phyloP scores from a whole-genome alignment of 2,329 filamentous ascomycete species.

The Penicillium palitans region DNA sequence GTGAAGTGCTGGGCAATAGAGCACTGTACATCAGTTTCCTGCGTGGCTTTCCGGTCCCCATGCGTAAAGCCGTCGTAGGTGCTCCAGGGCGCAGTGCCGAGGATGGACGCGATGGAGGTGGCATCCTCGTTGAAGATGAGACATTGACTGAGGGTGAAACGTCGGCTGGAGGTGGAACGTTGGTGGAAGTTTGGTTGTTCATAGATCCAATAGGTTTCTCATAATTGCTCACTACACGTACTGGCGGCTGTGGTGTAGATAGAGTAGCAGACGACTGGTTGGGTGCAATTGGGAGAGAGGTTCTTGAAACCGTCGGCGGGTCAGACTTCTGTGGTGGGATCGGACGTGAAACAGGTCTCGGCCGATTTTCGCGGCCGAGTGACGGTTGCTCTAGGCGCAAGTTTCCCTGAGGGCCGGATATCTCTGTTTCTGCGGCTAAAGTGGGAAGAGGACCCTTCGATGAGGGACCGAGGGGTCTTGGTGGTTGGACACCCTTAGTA shows the following conservation, averaged over 20 bases:
- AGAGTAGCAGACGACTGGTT: not conserved
- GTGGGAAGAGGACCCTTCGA: not conserved
- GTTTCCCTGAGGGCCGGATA: not conserved
- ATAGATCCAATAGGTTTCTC: not conserved
- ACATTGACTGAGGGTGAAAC: too few relatives aligned
- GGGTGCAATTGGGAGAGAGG: not conserved
- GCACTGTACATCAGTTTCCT: conserved; percentile 48
- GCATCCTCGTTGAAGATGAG: not conserved
- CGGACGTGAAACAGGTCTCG: not conserved
- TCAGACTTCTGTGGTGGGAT: not conserved
- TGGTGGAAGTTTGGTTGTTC: not conserved
- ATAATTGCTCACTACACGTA: not conserved
- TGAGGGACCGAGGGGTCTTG: not conserved
- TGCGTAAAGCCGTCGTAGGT: conserved; percentile 32
- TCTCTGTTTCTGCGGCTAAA: not conserved
- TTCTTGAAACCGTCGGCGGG: not conserved
- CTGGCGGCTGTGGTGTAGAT: not conserved
- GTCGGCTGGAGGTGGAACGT: not conserved
- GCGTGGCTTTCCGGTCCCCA: conserved; percentile 39
- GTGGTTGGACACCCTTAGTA: not conserved
- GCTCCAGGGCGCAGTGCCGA: conserved; percentile 7
- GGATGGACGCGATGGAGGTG: conserved; percentile 6
- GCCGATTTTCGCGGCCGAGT: not conserved
- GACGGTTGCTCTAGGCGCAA: not conserved
- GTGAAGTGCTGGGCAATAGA: conserved; percentile 30